Evolutionary conservation across 495 filamentous ascomycete genomes (phyloP).

Genomic region (Aspergillus sclerotioniger): DNA sequence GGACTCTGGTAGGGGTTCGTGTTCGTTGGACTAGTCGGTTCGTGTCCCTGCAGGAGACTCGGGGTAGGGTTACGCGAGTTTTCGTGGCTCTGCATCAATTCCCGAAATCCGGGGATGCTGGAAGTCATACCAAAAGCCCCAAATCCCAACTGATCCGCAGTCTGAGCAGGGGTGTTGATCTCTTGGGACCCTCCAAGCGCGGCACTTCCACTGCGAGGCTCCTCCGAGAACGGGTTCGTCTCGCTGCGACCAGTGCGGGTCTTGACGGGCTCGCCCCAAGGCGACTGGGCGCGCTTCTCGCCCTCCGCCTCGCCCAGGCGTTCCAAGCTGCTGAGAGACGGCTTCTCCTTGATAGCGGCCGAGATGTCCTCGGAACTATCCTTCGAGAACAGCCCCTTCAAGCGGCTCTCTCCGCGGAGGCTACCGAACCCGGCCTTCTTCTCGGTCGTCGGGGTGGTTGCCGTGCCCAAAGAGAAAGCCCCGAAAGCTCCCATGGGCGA

Average conservation of each 20-base stretch:
- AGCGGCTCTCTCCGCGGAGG: slow-evolving; percentile 71
- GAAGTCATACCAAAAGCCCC: slow-evolving; percentile 76
- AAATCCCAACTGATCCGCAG: slow-evolving; percentile 55
- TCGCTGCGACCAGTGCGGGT: slow-evolving; percentile 62
- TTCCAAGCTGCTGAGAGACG: slow-evolving; percentile 50
- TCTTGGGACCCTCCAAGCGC: slow-evolving; percentile 76
- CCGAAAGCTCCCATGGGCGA: slow-evolving; percentile 84
- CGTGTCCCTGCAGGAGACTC: slow-evolving; percentile 53
- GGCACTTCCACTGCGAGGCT: slow-evolving; percentile 69
- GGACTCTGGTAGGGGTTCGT: slow-evolving; percentile 98
- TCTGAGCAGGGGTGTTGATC: slow-evolving; percentile 55
- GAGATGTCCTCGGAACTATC: slow-evolving; percentile 66
- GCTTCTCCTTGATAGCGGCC: slow-evolving; percentile 52
- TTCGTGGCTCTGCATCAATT: slow-evolving; percentile 58
- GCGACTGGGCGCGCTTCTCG: slow-evolving; percentile 44
- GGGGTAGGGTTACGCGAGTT: slow-evolving; percentile 57
- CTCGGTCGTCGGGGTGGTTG: slow-evolving; percentile 56
- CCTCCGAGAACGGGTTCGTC: slow-evolving; percentile 77
- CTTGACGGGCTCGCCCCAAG: slow-evolving; percentile 52
- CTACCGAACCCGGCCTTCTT: slow-evolving; percentile 69
- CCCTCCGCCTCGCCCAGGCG: slow-evolving; percentile 52
- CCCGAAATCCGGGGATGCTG: slow-evolving; percentile 66
- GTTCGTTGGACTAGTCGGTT: slow-evolving; percentile 85
- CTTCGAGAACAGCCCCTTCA: slow-evolving; percentile 79
- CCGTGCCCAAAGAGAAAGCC: slow-evolving; percentile 66